phyloP scores from a whole-genome alignment of 768 basidiomycete species.

The Lactarius hengduanensis region DNA sequence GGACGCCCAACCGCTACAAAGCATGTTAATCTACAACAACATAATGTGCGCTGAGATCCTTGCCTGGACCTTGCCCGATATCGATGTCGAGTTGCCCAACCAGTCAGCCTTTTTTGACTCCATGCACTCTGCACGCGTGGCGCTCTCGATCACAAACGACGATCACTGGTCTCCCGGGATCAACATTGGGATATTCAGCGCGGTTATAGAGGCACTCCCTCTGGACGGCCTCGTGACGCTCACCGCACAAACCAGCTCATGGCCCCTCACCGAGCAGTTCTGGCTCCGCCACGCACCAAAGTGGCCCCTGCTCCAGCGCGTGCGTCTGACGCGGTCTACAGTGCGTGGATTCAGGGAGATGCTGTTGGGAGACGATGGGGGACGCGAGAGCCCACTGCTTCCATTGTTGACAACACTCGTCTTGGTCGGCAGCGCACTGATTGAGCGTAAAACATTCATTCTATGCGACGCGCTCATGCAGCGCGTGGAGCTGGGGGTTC shows the following conservation, averaged over 20 bases:
- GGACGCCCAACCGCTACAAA: neutral
- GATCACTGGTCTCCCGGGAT: neutral
- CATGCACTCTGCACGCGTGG: neutral
- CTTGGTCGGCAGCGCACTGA: neutral
- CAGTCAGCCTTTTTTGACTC: too few species aligned
- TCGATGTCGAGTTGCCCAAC: neutral
- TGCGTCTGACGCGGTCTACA: neutral
- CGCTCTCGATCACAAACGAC: neutral
- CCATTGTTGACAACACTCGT: neutral
- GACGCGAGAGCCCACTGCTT: neutral
- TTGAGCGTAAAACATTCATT: neutral
- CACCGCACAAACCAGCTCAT: neutral
- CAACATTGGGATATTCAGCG: neutral
- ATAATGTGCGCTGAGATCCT: neutral
- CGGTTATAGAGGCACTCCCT: neutral
- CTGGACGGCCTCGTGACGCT: neutral
- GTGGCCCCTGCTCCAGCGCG: neutral
- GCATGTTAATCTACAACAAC: neutral
- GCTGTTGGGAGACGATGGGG: neutral
- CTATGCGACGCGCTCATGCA: neutral
- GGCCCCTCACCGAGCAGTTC: neutral
- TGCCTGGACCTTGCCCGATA: constrained; percentile 3
- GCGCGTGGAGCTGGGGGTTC: neutral
- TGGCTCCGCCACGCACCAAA: neutral
- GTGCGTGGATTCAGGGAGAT: neutral